Evolutionary conservation across 129 eudicot species (phyloP).

Genomic region (Pittosporum tobira): DNA sequence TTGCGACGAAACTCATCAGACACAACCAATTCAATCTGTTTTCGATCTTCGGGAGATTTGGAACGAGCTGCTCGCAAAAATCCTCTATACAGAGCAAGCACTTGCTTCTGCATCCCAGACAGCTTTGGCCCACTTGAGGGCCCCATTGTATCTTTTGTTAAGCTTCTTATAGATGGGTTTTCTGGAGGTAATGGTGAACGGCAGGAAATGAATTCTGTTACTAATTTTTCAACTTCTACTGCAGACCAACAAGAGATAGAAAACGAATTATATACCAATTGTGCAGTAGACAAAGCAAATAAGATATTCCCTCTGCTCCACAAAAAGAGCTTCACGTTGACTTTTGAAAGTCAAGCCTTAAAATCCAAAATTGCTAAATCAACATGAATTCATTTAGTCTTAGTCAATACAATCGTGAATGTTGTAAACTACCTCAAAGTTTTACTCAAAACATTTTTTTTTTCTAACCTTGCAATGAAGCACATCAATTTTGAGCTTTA

Average conservation of each 20-base stretch:
- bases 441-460: too few species aligned
- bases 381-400: too few species aligned
- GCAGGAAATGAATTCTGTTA: background rate
- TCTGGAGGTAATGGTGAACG: background rate
- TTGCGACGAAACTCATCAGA: conserved; percentile 69
- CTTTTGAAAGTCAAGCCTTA: too few species aligned
- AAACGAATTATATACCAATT: too few species aligned
- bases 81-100: conserved; percentile 65
- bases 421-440: too few species aligned
- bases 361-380: too few species aligned
- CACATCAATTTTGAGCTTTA: too few species aligned
- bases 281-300: too few species aligned
- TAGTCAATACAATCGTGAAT: too few species aligned
- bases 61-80: conserved; percentile 65
- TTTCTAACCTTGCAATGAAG: too few species aligned
- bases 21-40: conserved; percentile 55
- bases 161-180: background rate
- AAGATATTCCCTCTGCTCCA: too few species aligned
- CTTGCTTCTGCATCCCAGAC: conserved; percentile 84
- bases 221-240: background rate
- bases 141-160: conserved; percentile 32
- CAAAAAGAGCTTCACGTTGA: too few species aligned
- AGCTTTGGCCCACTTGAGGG: conserved; percentile 39
- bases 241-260: background rate
- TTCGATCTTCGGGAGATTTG: conserved; percentile 59